Base-by-base conservation (phyloP, 177 flowering plant genomes). In the Vitis hybrid region DNA sequence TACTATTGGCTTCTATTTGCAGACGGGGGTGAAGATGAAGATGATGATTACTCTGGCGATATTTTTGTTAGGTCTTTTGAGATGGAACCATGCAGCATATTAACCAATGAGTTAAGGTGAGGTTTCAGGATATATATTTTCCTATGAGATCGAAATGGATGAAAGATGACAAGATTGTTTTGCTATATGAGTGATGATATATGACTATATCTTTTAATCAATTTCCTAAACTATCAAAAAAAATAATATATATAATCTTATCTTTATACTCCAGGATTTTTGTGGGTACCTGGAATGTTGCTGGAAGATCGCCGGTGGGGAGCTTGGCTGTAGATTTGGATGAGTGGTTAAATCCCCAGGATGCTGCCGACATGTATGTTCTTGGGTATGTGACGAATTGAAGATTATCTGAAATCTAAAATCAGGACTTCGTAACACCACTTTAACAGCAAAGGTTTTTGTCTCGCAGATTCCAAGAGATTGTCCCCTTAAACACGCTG, bases 271-370 rank as follows among this genome's bases (percentile, higher is more conserved):
- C 51, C 70, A 88, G 90, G 70, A 72, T 86, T 30, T 85, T 88
- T 74, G 88, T 86, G 61, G 93, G 91, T 14, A 85, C 92, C 56
- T 90, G 94, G 92, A 88, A 90, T 78, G 90, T 90, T 55, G 92
- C 87, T 11, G 94, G 94, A 74, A 85, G 84, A 72, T 83, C 90
- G 65, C 91, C 93, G 11, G 76, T 80, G 9, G 95, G 86, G 30
- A 86, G 91, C 78, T 79, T 89, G 76, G 88, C 82, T 3, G 88
- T 75, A 6, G 95, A 88, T 76, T 77, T 90, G 75, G 91, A 84
- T n/a, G 92, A 90, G 48, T 88, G 95, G 92, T 75, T 90, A 70
- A 86, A 90, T 79, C 87, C 80, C 49, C 83, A 79, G 74, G 84
- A 86, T 27, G 84, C 86, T 6, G 91, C 92, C 3, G 95, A 90